A percentile compares a stretch with the other conserved stretches of the same genome.
Conservation (phyloP, 352 stramenopile species). For the Phytophthora sojae region DNA sequence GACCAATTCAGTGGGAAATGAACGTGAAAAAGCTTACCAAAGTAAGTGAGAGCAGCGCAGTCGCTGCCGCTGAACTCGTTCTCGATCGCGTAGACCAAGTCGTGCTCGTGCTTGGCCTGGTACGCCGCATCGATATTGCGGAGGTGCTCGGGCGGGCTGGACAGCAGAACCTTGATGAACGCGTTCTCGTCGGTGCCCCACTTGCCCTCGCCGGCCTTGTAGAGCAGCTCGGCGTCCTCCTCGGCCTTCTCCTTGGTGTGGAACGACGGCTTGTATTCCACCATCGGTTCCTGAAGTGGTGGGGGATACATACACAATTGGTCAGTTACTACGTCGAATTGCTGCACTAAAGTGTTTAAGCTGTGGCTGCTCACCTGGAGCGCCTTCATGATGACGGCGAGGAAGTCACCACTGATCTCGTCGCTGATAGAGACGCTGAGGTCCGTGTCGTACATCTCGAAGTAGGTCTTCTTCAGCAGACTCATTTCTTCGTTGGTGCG, state of each 20-base stretch:
- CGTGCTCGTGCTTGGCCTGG: constrained; percentile 65
- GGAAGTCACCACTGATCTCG: constrained; percentile 58
- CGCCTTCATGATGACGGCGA: constrained; percentile 59
- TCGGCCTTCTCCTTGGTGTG: constrained; percentile 74
- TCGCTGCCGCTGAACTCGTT: constrained; percentile 74
- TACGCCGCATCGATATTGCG: constrained; percentile 67
- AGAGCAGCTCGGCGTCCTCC: constrained; percentile 67
- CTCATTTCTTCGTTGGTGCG: constrained; percentile 60
- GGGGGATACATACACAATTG: background rate
- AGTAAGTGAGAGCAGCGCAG: constrained; percentile 58
- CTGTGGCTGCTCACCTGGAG: constrained; percentile 38
- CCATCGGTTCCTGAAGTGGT: constrained; percentile 35
- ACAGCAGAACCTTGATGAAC: constrained; percentile 71
- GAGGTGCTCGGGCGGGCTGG: constrained; percentile 70
- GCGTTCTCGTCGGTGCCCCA: constrained; percentile 76
- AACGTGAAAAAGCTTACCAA: constrained; percentile 31
- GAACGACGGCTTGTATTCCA: constrained; percentile 55
- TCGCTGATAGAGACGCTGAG: constrained; percentile 53
- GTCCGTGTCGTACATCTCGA: constrained; percentile 62
- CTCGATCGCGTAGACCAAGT: constrained; percentile 63
- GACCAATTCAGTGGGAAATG: background rate
- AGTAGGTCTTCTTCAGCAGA: constrained; percentile 64
- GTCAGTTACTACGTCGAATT: constrained; percentile 10
- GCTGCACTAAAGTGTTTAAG: background rate
- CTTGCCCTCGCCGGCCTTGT: constrained; percentile 82